Percentiles rank a stretch among this genome's conserved stretches.
Conservation (phyloP, 371 early-diverging fungal genomes). For the Syncephalastrum sp. region DNA sequence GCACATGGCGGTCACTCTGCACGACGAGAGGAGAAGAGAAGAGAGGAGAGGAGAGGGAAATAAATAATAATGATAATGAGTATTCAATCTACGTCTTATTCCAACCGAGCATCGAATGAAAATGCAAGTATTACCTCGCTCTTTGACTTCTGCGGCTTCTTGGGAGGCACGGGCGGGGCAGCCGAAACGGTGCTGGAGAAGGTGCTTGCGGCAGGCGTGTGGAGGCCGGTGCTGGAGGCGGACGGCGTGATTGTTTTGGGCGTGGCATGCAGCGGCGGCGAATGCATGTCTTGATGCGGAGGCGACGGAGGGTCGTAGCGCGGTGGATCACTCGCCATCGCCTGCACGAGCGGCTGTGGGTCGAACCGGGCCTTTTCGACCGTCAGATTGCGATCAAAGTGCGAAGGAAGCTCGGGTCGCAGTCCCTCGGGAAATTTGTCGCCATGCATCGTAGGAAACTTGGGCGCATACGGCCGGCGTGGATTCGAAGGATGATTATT, state of each 20-base stretch:
- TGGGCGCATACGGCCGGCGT: slow-evolving; percentile 13
- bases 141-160: slow-evolving; percentile 11
- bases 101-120: too few species aligned
- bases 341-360: slow-evolving; percentile 18
- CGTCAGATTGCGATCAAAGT: slow-evolving; percentile 36
- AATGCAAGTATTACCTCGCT: slow-evolving; percentile 8
- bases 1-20: background rate
- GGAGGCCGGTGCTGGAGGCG: slow-evolving; percentile 14
- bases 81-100: too few species aligned
- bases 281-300: slow-evolving; percentile 5
- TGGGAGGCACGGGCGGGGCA: slow-evolving; percentile 6
- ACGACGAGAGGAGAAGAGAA: too few species aligned
- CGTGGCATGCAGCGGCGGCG: slow-evolving; percentile 1
- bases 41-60: too few species aligned
- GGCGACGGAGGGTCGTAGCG: slow-evolving; percentile 1
- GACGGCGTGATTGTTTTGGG: slow-evolving; percentile 16
- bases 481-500: slow-evolving; percentile 1
- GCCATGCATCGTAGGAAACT: slow-evolving; percentile 27
- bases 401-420: slow-evolving; percentile 25
- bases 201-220: slow-evolving; percentile 20
- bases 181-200: slow-evolving; percentile 10
- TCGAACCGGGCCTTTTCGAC: slow-evolving; percentile 43
- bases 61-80: too few species aligned
- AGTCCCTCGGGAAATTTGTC: slow-evolving; percentile 28
- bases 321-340: slow-evolving; percentile 10